Conservation (phyloP, 768 basidiomycete genomes). For the Xerocomellus chrysenteron region DNA sequence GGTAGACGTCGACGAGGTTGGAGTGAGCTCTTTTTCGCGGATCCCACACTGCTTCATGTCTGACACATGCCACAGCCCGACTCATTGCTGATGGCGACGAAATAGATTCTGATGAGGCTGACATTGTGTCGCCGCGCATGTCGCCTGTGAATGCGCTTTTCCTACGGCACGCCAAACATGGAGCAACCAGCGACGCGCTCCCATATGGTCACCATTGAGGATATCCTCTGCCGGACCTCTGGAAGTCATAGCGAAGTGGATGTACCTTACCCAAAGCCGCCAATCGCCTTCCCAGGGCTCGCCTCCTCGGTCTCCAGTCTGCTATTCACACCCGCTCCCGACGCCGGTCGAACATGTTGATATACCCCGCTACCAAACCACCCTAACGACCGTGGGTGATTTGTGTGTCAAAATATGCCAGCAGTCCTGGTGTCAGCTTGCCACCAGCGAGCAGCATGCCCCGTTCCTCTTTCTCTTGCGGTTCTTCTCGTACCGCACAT, state of each 20-base stretch:
- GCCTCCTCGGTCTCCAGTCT: slow-evolving; percentile 11
- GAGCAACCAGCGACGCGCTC: slow-evolving; percentile 32
- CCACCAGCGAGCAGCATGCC: slow-evolving; percentile 59
- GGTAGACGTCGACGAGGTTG: slow-evolving; percentile 35
- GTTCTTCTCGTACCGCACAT: slow-evolving; percentile 89
- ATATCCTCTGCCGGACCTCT: slow-evolving; percentile 24
- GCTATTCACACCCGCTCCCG: slow-evolving; percentile 49
- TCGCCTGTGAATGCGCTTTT: slow-evolving; percentile 42
- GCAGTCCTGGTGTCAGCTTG: slow-evolving; percentile 49
- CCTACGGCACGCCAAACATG: slow-evolving; percentile 17
- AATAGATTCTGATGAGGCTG: slow-evolving; percentile 60
- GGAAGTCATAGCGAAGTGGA: slow-evolving; percentile 25
- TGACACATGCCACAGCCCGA: slow-evolving; percentile 29
- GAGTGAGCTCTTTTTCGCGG: slow-evolving; percentile 22
- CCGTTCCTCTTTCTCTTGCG: slow-evolving; percentile 67
- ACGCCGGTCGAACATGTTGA: slow-evolving; percentile 56
- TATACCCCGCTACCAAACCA: slow-evolving; percentile 16
- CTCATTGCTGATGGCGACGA: slow-evolving; percentile 59
- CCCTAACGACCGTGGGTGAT: slow-evolving; percentile 11
- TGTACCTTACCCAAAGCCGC: slow-evolving; percentile 17
- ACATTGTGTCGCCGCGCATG: slow-evolving; percentile 49
- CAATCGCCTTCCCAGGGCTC: slow-evolving; percentile 11
- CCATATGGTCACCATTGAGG: slow-evolving; percentile 29
- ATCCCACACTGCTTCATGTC: background rate
- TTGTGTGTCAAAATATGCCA: slow-evolving; percentile 30